phyloP scores from a whole-genome alignment of 305 asterid species.

The Fraxinus greggii region DNA sequence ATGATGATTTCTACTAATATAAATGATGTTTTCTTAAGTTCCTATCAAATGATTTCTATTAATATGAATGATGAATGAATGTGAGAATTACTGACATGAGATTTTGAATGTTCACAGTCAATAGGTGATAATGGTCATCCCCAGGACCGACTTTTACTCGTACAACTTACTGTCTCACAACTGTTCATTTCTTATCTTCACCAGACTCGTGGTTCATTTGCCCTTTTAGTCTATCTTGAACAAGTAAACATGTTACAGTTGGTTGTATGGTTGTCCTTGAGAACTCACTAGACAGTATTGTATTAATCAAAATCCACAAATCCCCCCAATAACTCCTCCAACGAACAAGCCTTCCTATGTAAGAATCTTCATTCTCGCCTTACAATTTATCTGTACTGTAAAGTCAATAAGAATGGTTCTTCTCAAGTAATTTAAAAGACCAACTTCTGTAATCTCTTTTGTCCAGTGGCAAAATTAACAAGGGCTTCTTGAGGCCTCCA shows the following conservation, averaged over 20 bases:
- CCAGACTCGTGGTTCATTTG: background rate
- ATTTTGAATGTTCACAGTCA: background rate
- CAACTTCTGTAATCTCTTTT: background rate
- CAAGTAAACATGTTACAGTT: background rate
- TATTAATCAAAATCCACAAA: background rate
- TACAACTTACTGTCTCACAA: background rate
- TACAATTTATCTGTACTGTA: background rate
- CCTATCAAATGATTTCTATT: background rate
- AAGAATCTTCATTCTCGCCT: background rate
- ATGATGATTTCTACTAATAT: background rate
- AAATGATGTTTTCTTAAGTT: background rate
- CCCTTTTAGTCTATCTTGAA: background rate
- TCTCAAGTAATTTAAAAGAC: background rate
- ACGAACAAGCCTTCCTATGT: background rate
- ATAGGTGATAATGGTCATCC: background rate
- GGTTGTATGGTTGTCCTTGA: background rate
- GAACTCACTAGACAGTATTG: background rate
- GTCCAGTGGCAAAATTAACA: background rate
- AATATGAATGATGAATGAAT: background rate
- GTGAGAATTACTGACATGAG: background rate
- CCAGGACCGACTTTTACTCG: background rate
- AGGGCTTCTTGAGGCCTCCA: background rate
- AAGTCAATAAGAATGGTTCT: background rate
- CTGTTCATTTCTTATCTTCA: background rate
- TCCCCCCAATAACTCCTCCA: background rate